These are phyloP conservation scores for Apiotrichum mycotoxinovorans DNA, from an alignment of 1,284 basidiomycete species.

Conservation along the genomic window DNA sequence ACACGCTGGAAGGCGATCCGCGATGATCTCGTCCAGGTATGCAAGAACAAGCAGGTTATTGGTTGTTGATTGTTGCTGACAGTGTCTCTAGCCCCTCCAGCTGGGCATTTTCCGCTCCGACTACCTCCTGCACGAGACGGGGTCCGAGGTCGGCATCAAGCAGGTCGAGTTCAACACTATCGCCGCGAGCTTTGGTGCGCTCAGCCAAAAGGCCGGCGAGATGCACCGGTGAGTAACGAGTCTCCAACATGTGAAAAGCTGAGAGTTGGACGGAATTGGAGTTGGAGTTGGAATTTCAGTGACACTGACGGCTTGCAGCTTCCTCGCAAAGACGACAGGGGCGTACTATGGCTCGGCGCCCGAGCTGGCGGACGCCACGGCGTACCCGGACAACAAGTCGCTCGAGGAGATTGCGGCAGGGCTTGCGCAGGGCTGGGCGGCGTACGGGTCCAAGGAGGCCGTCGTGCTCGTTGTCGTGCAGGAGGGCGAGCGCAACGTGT, in stretches of 20 bases:
- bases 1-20: slow-evolving; percentile 73
- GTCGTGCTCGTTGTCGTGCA: slow-evolving; percentile 82
- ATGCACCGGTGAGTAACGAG: slow-evolving; percentile 67
- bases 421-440: slow-evolving; percentile 71
- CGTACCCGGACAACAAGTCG: slow-evolving; percentile 73
- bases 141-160: slow-evolving; percentile 59
- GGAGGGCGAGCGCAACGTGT: slow-evolving; percentile 86
- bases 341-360: slow-evolving; percentile 62
- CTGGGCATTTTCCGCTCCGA: slow-evolving; percentile 94
- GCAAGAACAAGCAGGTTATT: slow-evolving; percentile 15
- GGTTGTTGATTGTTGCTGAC: background rate
- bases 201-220: slow-evolving; percentile 69
- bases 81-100: slow-evolving; percentile 66
- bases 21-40: slow-evolving; percentile 55
- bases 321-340: slow-evolving; percentile 62
- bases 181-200: slow-evolving; percentile 80
- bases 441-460: slow-evolving; percentile 56
- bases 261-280: no score
- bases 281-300: no score
- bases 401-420: slow-evolving; percentile 68
- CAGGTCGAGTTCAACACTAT: slow-evolving; percentile 99
- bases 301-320: slow-evolving; percentile 53
- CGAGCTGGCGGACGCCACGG: slow-evolving; percentile 54
- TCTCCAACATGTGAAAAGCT: no score
- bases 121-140: slow-evolving; percentile 73